Percentiles rank a stretch among this genome's conserved stretches.
Conservation (phyloP, 176 grass and related monocot genomes). For the Pontederia paniculata region DNA sequence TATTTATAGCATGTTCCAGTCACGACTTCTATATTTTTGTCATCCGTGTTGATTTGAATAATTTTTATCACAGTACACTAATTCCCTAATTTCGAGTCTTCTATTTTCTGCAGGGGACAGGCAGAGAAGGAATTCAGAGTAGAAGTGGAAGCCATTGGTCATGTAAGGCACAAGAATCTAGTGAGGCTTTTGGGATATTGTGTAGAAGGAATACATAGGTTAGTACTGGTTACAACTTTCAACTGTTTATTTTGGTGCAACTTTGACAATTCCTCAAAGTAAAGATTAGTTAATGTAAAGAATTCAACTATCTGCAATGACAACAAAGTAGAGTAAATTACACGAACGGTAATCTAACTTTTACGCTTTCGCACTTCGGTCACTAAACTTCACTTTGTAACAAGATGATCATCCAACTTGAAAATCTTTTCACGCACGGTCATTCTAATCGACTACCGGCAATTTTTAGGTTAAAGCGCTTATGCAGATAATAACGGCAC, state of each 20-base stretch:
- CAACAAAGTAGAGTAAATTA: not conserved
- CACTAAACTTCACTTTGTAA: too few species aligned
- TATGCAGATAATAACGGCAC: too few species aligned
- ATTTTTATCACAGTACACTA: not conserved
- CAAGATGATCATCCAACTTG: too few species aligned
- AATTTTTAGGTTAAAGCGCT: not conserved
- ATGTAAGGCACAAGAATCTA: constrained; percentile 93
- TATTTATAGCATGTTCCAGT: not conserved
- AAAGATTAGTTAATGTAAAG: too few species aligned
- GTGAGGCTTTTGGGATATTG: constrained; percentile 92
- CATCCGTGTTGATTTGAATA: not conserved
- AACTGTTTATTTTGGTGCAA: too few species aligned
- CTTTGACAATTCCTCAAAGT: too few species aligned
- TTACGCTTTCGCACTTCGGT: too few species aligned
- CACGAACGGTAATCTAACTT: too few species aligned
- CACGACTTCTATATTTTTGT: not conserved
- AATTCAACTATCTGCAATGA: too few species aligned
- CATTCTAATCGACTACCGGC: not conserved
- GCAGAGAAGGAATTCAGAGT: constrained; percentile 99
- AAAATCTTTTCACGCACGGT: too few species aligned
- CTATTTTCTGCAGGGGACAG: constrained; percentile 56
- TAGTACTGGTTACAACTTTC: not conserved
- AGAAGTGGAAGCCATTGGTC: constrained; percentile 97
- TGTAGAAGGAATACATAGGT: constrained; percentile 95
- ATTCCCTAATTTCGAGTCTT: not conserved